phyloP scores from a whole-genome alignment of 2,329 filamentous ascomycete species.

The Colletotrichum spinosum region DNA sequence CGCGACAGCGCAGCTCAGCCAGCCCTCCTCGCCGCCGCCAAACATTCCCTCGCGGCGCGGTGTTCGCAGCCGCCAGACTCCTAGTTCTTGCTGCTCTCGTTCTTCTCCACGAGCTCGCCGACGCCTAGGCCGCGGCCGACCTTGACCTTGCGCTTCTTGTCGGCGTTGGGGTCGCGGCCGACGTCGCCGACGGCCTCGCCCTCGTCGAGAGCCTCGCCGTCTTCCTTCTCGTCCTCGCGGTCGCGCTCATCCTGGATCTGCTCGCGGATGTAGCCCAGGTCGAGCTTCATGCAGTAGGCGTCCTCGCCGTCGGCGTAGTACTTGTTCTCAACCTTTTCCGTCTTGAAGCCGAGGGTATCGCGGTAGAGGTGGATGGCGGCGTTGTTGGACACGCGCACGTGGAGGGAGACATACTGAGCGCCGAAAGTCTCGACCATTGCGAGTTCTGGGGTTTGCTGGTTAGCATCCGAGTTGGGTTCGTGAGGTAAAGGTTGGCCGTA shows the following conservation, averaged over 20 bases:
- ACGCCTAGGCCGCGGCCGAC: constrained; percentile 85
- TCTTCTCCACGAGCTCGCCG: constrained; percentile 79
- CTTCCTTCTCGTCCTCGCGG: constrained; percentile 52
- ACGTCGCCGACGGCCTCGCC: constrained; percentile 77
- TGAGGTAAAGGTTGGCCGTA: neutral
- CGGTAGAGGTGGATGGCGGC: constrained; percentile 94
- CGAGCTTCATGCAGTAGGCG: constrained; percentile 92
- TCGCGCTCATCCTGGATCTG: constrained; percentile 58
- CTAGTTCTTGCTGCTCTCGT: constrained; percentile 66
- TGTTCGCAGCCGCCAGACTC: constrained; percentile 5
- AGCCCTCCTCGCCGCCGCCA: neutral
- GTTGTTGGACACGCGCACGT: constrained; percentile 93
- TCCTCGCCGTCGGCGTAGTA: constrained; percentile 99
- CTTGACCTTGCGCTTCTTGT: constrained; percentile 84
- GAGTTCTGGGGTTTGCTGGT: constrained; percentile 63
- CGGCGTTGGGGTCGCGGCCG: constrained; percentile 61
- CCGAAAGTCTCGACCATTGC: constrained; percentile 97
- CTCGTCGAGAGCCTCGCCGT: constrained; percentile 64
- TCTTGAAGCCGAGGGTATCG: constrained; percentile 89
- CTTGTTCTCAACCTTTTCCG: constrained; percentile 86
- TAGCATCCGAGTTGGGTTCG: neutral
- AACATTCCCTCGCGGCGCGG: neutral
- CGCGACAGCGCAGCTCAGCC: no score
- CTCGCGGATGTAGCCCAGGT: constrained; percentile 73
- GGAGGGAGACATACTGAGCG: constrained; percentile 92